Evolutionary conservation across 352 stramenopile species (phyloP), one percentile per base, ranked within the genome.

Genomic region (Pythium oligandrum): DNA sequence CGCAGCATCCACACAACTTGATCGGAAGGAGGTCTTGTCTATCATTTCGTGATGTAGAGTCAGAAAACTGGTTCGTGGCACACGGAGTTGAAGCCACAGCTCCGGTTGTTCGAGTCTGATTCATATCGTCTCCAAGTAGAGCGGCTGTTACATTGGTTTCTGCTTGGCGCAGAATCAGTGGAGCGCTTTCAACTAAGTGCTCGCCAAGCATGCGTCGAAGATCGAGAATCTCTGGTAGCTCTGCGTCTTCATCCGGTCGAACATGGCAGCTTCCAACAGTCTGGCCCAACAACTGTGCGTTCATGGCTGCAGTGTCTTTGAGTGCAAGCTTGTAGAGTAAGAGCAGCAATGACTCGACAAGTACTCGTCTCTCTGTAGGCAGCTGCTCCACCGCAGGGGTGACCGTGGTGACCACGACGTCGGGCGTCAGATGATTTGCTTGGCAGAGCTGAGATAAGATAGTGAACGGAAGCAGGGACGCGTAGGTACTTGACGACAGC

Each of bases 271-370:
- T 40, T 32, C 55, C 63, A n/a, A 74, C 26, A 6, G 54, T 10
- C 6, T 71, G 40, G 0, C 58, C 56, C 7, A 65, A 39, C 11
- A 57, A 10, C 4, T 31, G 1, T 3, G 54, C 30, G 40, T 56
- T 66, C 46, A 58, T 53, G 2, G 6, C 39, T 2, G 53, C 4
- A 3, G 56, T 65, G 32, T 1, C 44, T 11, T 65, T 70, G 2
- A 70, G 57, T 8, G 63, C 61, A 10, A 75, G 54, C 36, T 62
- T 64, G 55, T 68, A 60, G 4, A 75, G 50, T 0, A 75, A 40
- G n/a, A 68, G 40, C 2, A 75, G 44, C 10, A 73, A 44, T 4
- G 63, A 61, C 34, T 75, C 63, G 31, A 75, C 30, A 9, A 73
- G 49, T 7, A n/a, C 51, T 3, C 61, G 42, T 8, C 54, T 57